Conservation (phyloP, 352 stramenopile genomes). For the Pythium rishiriense region DNA sequence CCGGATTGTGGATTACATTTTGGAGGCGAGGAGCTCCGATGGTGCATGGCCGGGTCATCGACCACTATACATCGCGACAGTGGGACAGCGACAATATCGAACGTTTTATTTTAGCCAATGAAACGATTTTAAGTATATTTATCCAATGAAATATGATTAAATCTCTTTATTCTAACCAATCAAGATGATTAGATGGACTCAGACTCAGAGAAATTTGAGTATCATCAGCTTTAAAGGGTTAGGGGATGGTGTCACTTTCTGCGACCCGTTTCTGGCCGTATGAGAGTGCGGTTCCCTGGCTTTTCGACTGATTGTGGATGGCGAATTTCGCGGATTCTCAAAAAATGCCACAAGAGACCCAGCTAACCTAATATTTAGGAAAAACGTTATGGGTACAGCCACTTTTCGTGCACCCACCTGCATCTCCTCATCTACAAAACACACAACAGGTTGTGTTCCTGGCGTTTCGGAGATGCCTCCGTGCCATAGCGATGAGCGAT, state of each 20-base stretch:
- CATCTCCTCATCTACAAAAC: too few species aligned
- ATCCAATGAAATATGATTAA: background rate
- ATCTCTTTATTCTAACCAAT: background rate
- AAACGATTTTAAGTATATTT: background rate
- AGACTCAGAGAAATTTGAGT: background rate
- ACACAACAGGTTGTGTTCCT: too few species aligned
- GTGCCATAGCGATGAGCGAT: too few species aligned
- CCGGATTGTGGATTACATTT: background rate
- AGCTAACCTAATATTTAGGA: background rate
- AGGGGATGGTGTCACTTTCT: background rate
- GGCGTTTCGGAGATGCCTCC: too few species aligned
- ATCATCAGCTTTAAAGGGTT: background rate
- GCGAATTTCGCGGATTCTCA: background rate
- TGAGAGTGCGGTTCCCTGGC: background rate
- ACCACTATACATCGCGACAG: background rate
- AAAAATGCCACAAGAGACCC: too few species aligned
- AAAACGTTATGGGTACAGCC: background rate
- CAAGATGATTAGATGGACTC: background rate
- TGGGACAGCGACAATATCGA: background rate
- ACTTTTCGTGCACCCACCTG: background rate
- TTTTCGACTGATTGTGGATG: conserved; percentile 1
- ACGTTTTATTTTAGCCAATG: background rate
- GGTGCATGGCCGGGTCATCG: background rate
- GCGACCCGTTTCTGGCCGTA: background rate
- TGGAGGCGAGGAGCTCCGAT: background rate